These are phyloP conservation scores for Globisporangium nunn DNA, from an alignment of 352 stramenopile genomes.

Conservation along the genomic window DNA sequence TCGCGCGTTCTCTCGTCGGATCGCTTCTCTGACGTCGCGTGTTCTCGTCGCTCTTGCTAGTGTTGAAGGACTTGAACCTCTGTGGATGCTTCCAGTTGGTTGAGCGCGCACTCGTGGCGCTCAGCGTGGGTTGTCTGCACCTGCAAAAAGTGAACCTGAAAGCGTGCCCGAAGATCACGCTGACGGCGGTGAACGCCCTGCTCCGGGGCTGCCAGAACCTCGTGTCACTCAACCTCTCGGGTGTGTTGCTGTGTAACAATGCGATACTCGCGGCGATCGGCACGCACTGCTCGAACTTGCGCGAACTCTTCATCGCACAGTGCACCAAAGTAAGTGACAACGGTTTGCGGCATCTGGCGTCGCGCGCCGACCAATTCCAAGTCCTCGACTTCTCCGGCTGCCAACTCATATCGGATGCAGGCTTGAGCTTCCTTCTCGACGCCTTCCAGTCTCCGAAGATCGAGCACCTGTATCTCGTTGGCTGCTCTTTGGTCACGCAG, in stretches of 20 bases:
- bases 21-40: not conserved
- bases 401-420: constrained; percentile 39
- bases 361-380: constrained; percentile 50
- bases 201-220: constrained; percentile 45
- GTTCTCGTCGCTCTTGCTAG: not conserved
- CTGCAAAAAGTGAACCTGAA: constrained; percentile 73
- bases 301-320: constrained; percentile 49
- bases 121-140: constrained; percentile 46
- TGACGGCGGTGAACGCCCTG: constrained; percentile 54
- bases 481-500: constrained; percentile 55
- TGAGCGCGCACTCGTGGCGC: constrained; percentile 66
- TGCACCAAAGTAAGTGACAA: constrained; percentile 56
- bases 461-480: constrained; percentile 45
- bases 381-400: constrained; percentile 57
- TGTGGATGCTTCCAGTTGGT: constrained; percentile 79
- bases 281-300: constrained; percentile 20
- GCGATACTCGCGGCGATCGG: constrained; percentile 46
- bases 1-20: not conserved
- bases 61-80: constrained; percentile 50
- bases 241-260: constrained; percentile 52
- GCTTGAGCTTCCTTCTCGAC: constrained; percentile 44
- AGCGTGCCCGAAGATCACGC: constrained; percentile 77
- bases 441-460: constrained; percentile 45
- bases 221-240: constrained; percentile 41
- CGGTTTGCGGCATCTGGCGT: constrained; percentile 44